phyloP scores from a whole-genome alignment of 495 filamentous ascomycete species.

The Venustampulla echinocandica region DNA sequence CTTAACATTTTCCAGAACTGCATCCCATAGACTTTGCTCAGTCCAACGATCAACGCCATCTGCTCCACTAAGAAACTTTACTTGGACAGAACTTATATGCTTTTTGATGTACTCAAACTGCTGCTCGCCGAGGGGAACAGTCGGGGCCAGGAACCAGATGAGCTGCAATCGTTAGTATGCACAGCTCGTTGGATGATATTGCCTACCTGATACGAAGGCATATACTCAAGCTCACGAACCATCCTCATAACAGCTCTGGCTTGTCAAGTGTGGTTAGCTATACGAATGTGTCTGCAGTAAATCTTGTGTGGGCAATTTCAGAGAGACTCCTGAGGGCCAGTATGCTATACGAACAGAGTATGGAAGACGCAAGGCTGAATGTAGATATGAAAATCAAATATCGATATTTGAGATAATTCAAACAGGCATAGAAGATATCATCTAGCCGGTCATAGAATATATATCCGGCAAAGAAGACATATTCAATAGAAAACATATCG shows the following conservation, averaged over 20 bases:
- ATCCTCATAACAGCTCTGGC: constrained; percentile 72
- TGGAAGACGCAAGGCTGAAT: no score
- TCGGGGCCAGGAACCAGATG: constrained; percentile 81
- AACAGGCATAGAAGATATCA: no score
- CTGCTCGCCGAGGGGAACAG: constrained; percentile 63
- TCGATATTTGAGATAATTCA: no score
- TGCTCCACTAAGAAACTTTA: constrained; percentile 55
- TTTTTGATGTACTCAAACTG: constrained; percentile 55
- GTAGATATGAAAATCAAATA: no score
- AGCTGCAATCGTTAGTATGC: constrained; percentile 37
- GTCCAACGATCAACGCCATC: constrained; percentile 58
- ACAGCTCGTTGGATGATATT: background rate
- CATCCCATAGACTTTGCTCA: constrained; percentile 62
- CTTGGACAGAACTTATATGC: constrained; percentile 55
- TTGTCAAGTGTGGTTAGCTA: background rate
- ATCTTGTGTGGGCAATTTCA: no score
- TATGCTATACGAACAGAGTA: no score
- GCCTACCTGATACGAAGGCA: constrained; percentile 49
- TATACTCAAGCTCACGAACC: constrained; percentile 59
- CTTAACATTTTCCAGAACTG: constrained; percentile 53
- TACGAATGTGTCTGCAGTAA: no score
- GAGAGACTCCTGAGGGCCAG: no score
- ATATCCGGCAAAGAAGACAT: no score
- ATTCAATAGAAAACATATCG: no score
- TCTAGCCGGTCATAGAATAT: no score